These are phyloP conservation scores for Protostelium mycophagum DNA, from an alignment of 78 protist genomes.

Conservation along the genomic window DNA sequence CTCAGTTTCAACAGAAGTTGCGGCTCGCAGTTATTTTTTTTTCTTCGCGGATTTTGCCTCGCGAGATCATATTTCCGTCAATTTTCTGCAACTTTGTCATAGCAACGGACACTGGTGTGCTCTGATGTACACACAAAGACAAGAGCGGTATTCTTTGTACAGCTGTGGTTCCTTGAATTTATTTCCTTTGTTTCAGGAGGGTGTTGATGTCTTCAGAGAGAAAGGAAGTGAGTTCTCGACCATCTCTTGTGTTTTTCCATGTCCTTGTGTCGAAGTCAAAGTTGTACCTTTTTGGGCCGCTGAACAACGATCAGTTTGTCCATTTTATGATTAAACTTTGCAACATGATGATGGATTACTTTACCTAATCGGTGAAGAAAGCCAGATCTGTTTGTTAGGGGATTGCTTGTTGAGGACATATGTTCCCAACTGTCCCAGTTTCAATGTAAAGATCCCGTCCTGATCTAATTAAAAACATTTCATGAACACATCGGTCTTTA, in stretches of 20 bases:
- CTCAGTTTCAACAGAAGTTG: too few species aligned
- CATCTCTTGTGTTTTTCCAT: background rate
- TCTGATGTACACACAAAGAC: too few species aligned
- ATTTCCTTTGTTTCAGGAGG: too few species aligned
- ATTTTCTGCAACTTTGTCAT: too few species aligned
- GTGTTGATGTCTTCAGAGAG: background rate
- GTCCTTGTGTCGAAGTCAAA: background rate
- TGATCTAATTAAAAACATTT: background rate
- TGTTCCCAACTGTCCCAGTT: constrained; percentile 37
- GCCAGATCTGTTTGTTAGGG: constrained; percentile 86
- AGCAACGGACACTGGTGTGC: too few species aligned
- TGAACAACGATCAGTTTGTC: background rate
- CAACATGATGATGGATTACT: background rate
- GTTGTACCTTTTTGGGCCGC: background rate
- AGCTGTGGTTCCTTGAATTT: too few species aligned
- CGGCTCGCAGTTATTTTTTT: too few species aligned
- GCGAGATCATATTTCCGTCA: too few species aligned
- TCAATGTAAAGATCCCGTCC: constrained; percentile 54
- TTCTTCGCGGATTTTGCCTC: too few species aligned
- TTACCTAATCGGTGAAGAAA: constrained; percentile 73
- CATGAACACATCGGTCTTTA: background rate
- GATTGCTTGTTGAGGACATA: constrained; percentile 85
- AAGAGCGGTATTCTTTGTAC: too few species aligned
- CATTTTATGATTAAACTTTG: too few species aligned
- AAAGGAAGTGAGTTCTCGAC: background rate